A percentile compares a stretch with the other conserved stretches of the same genome.
phyloP scores from a whole-genome alignment of 768 basidiomycete species.

The Albatrellus ellisii region DNA sequence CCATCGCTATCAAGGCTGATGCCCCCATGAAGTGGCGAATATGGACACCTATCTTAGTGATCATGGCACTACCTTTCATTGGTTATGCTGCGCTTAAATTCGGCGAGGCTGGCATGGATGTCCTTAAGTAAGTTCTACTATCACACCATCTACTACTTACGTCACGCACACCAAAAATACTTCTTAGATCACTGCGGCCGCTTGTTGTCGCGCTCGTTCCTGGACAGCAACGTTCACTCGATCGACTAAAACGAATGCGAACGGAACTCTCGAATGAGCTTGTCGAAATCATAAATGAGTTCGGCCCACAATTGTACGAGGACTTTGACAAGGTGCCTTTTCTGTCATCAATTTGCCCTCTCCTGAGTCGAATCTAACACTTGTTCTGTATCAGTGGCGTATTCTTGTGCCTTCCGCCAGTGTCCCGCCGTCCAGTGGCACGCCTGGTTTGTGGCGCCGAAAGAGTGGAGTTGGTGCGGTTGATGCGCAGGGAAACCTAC shows the following conservation, averaged over 20 bases:
- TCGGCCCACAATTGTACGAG: slow-evolving; percentile 75
- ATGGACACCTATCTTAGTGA: slow-evolving; percentile 63
- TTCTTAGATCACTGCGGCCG: slow-evolving; percentile 73
- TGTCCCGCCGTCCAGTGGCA: slow-evolving; percentile 64
- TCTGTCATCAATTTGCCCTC: neutral
- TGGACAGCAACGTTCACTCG: slow-evolving; percentile 72
- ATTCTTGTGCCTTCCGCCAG: slow-evolving; percentile 71
- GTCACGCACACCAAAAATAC: slow-evolving; percentile 8
- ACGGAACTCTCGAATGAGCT: slow-evolving; percentile 71
- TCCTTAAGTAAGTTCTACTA: slow-evolving; percentile 63
- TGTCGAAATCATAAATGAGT: slow-evolving; percentile 70
- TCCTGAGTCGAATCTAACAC: slow-evolving; percentile 1
- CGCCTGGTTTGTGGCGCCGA: slow-evolving; percentile 59
- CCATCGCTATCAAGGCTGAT: slow-evolving; percentile 54
- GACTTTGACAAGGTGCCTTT: slow-evolving; percentile 67
- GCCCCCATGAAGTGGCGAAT: slow-evolving; percentile 49
- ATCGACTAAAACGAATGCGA: slow-evolving; percentile 62
- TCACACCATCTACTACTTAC: neutral
- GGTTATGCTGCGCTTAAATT: slow-evolving; percentile 91
- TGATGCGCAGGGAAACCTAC: slow-evolving; percentile 67
- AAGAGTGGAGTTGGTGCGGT: slow-evolving; percentile 66
- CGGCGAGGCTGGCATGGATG: slow-evolving; percentile 95
- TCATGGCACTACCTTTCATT: slow-evolving; percentile 67
- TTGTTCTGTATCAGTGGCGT: slow-evolving; percentile 36
- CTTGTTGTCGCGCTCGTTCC: slow-evolving; percentile 79